Base-by-base conservation (phyloP, 2,329 filamentous ascomycete species). In the Xylariaceae sp. region DNA sequence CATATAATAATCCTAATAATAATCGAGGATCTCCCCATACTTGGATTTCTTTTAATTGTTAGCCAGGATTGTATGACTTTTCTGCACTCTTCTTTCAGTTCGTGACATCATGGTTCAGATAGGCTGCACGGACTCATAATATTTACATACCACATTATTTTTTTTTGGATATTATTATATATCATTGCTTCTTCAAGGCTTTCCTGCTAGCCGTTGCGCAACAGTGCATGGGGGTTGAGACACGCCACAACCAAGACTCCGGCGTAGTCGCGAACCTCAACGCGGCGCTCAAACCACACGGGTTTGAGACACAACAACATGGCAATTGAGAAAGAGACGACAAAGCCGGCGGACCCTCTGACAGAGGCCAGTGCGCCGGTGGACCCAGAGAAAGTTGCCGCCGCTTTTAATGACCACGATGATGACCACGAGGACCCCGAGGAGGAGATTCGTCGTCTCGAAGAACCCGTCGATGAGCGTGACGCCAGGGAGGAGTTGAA, bases 401-500 rank as follows among this genome's bases (percentile, higher is more conserved):
- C 23, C 23, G 23, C 23, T 30, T 30, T 42, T 42, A 7, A 56
- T 10, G 60, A 65, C 5, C 53, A 59, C 37, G 59, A 67, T 44
- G 67, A 64, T 39, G 23, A 30, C 23, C 56, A 66, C 37, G 66
- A 64, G 13, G 69, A 69, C 52, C 62, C 67, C 9, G 68, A 72
- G 42, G 69, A 71, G 34, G 67, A 72, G 59, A 68, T 70, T 55
- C 64, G 66, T 50, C 65, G 51, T 42, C 56, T 61, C 34, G 67
- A 68, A 53, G 70, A 72, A 51, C 58, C 66, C 4, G 61, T 68
- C 23, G 66, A 66, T 58, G 70, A 70, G 45, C 68, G 61, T 9
- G 68, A 64, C 30, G 66, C 67, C 58, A 69, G 70, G 49, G 67
- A 71, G 10, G 69, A 74, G 51, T 58, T 82, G 55, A 71, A 72